Base-by-base conservation (phyloP, 306 rosid species). In the Cucumis cinereus region DNA sequence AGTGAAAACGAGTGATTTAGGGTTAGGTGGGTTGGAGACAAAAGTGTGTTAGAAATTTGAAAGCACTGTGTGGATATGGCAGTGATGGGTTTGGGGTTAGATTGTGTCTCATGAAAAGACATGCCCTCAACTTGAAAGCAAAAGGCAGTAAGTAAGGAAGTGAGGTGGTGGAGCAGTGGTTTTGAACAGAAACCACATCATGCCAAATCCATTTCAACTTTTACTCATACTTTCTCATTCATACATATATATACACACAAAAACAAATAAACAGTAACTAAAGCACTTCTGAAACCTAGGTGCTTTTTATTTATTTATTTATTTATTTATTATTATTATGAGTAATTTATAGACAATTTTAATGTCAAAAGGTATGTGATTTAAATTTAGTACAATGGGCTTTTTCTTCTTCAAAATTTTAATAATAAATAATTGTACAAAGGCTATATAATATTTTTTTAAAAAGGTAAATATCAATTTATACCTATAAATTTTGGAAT, bases 321-420 rank as follows among this genome's bases (percentile, higher is more conserved):
- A 0, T 45, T 69, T 11, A 22, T 22, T 15, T 11, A 24, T 60
- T 13, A 47, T 58, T 54, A 58, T 71, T 23, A 30, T 2, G 0
- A 30, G 4, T 30, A 3, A 3, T 30, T 30, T 4, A 3, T 30
- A 30, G 77, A 28, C 78, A 76, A 76, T 50, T 64, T 81, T 22
- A 76, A 69, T 81, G 73, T 52, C 40, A 77, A 77, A 77, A 77
- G 77, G 77, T 76, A 55, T 62, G 41, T 62, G 41, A 62, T 20
- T 54, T 43, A n/a, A 53, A 53, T 1, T 53, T 53, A 12, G 24
- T n/a, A 53, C 24, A 53, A 16, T 0, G 22, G 10, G 6, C 52
- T 45, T 45, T 30, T 30, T 30, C 35, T 30, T 45, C n/a, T 45
- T 45, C 52, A 45, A 45, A 11, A 11, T 45, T 30, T 3, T 3